A percentile compares a stretch with the other conserved stretches of the same genome.
Evolutionary conservation across 2,329 filamentous ascomycete genomes (phyloP).

Genomic region (Hypoxylon rubiginosum): DNA sequence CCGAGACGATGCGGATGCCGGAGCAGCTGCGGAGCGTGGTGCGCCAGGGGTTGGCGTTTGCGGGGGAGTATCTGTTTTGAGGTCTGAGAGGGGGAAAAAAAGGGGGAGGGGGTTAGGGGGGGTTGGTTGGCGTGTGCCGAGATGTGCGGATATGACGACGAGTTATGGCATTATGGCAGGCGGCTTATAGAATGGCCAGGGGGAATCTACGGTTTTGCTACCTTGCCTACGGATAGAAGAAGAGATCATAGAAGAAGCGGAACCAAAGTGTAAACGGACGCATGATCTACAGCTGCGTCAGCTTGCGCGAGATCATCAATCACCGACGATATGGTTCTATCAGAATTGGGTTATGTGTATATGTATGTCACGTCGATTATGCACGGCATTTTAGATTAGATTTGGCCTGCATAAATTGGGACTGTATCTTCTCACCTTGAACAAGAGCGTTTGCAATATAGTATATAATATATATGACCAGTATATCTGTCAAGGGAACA

Average conservation of each 20-base stretch:
- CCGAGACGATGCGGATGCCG: slow-evolving; percentile 37
- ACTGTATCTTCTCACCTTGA: background rate
- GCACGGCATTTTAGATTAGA: background rate
- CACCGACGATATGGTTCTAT: background rate
- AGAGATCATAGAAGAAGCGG: background rate
- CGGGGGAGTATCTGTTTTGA: slow-evolving; percentile 43
- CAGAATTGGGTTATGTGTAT: background rate
- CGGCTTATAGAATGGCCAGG: too few species aligned
- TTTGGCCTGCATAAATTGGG: background rate
- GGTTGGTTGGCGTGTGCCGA: background rate
- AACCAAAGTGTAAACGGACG: background rate
- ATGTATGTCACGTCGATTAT: background rate
- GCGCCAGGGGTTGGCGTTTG: slow-evolving; percentile 47
- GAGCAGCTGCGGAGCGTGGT: slow-evolving; percentile 42
- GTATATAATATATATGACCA: background rate
- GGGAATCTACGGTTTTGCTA: too few species aligned
- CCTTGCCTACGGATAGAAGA: background rate
- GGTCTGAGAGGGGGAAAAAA: too few species aligned
- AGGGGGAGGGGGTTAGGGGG: too few species aligned
- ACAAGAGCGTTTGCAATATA: background rate
- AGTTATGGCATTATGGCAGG: background rate
- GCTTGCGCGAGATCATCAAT: background rate
- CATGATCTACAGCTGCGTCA: slow-evolving; percentile 1
- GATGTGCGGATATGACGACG: background rate
- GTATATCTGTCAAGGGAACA: background rate